Conservation (phyloP, 1,139 yeast species). For the Pichia sp. region DNA sequence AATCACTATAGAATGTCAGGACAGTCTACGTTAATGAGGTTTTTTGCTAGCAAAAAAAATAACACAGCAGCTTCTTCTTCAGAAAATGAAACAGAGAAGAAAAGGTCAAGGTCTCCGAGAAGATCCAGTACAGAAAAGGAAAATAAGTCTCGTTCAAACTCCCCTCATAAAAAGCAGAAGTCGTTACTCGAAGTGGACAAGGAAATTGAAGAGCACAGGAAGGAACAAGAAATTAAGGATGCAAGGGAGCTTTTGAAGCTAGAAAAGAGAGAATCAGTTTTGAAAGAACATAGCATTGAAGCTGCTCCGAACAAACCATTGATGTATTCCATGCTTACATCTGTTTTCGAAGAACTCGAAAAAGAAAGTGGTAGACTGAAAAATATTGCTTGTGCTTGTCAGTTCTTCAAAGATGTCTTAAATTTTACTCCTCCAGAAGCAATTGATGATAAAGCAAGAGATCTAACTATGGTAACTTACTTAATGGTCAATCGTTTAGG, state of each 20-base stretch:
- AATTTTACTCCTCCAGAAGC: conserved; percentile 27
- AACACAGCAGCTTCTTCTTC: background rate
- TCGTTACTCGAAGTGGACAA: conserved; percentile 7
- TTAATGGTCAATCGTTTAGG: conserved; percentile 83
- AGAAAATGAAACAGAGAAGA: conserved; percentile 5
- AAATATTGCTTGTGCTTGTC: conserved; percentile 66
- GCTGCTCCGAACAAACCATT: conserved; percentile 28
- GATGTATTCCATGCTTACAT: conserved; percentile 57
- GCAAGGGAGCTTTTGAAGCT: conserved; percentile 19
- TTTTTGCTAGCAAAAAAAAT: conserved; percentile 12
- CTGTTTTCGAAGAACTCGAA: conserved; percentile 70
- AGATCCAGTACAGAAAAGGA: background rate
- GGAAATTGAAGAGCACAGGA: conserved; percentile 18
- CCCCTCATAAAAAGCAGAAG: conserved; percentile 6
- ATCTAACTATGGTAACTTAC: conserved; percentile 66
- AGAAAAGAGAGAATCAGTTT: conserved; percentile 1
- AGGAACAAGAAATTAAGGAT: conserved; percentile 19
- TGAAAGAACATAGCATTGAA: conserved; percentile 12
- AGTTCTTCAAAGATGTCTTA: conserved; percentile 59
- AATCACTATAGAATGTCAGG: background rate
- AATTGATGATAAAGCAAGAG: conserved; percentile 35
- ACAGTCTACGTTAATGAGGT: conserved; percentile 15
- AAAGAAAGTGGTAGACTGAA: conserved; percentile 73
- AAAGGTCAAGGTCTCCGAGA: conserved; percentile 2
- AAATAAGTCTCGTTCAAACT: conserved; percentile 1